These are phyloP conservation scores for Solanum dulcamara DNA, from an alignment of 257 asterid species.

Conservation along the genomic window DNA sequence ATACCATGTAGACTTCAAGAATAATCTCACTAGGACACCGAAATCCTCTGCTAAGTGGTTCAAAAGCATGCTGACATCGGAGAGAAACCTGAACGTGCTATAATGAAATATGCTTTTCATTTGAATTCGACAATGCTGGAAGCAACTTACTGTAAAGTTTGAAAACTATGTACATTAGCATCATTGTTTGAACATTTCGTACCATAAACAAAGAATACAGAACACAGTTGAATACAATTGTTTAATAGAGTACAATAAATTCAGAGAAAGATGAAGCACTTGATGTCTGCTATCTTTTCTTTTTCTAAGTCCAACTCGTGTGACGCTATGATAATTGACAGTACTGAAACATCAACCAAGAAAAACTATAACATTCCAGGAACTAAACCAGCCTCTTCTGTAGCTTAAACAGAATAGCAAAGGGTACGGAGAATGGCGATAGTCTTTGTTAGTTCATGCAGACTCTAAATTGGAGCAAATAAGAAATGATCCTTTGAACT, in stretches of 20 bases:
- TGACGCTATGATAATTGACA: no score
- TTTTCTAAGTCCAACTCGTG: background rate
- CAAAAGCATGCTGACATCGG: constrained; percentile 30
- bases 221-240: background rate
- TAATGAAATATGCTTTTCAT: background rate
- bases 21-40: constrained; percentile 71
- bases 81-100: background rate
- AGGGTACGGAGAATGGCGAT: no score
- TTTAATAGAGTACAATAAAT: background rate
- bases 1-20: constrained; percentile 70
- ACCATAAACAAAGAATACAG: background rate
- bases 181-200: background rate
- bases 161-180: background rate
- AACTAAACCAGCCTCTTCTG: no score
- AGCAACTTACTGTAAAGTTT: background rate
- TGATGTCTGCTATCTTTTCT: background rate
- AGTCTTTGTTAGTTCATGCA: no score
- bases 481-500: no score
- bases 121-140: background rate
- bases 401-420: no score
- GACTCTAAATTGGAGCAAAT: no score
- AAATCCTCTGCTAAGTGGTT: constrained; percentile 78
- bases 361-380: no score
- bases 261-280: background rate
- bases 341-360: background rate